Percentiles rank a stretch among this genome's conserved stretches.
Evolutionary conservation across 768 basidiomycete species (phyloP).

Genomic region (Leccinum truebloodii): DNA sequence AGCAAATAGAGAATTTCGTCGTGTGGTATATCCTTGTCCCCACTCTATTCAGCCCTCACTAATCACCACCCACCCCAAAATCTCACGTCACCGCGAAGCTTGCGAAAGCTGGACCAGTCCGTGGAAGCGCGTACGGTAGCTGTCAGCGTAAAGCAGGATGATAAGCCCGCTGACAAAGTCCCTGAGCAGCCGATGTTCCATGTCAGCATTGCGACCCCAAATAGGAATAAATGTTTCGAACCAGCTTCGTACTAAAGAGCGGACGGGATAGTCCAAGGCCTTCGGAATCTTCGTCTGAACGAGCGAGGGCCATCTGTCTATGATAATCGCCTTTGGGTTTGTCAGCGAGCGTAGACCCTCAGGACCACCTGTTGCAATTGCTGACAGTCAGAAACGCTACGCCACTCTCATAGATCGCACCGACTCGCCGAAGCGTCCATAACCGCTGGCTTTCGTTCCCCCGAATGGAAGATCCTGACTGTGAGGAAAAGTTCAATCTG

Average conservation of each 20-base stretch:
- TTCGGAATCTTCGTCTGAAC: slow-evolving; percentile 86
- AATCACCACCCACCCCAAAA: neutral
- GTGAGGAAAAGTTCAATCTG: slow-evolving; percentile 8
- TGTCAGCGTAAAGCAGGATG: slow-evolving; percentile 49
- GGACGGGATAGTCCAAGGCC: slow-evolving; percentile 83
- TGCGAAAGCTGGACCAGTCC: slow-evolving; percentile 41
- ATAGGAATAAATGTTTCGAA: slow-evolving; percentile 36
- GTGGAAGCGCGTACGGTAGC: slow-evolving; percentile 45
- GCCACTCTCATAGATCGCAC: slow-evolving; percentile 1
- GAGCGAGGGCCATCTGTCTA: slow-evolving; percentile 82
- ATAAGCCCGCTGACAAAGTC: slow-evolving; percentile 53
- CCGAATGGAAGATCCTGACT: slow-evolving; percentile 96
- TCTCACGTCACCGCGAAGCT: slow-evolving; percentile 31
- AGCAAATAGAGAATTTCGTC: slow-evolving; percentile 18
- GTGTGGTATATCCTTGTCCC: slow-evolving; percentile 21
- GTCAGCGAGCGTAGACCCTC: slow-evolving; percentile 91
- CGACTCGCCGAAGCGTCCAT: slow-evolving; percentile 83
- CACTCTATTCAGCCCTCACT: neutral
- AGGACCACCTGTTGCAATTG: slow-evolving; percentile 63
- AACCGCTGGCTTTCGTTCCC: slow-evolving; percentile 87
- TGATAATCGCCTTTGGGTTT: slow-evolving; percentile 83
- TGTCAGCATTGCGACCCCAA: slow-evolving; percentile 1
- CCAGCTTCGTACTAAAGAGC: slow-evolving; percentile 74
- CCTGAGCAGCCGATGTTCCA: slow-evolving; percentile 32
- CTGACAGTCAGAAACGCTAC: slow-evolving; percentile 11